Evolutionary conservation across 1,284 basidiomycete species (phyloP).

Genomic region (Leccinum griseonigrum): DNA sequence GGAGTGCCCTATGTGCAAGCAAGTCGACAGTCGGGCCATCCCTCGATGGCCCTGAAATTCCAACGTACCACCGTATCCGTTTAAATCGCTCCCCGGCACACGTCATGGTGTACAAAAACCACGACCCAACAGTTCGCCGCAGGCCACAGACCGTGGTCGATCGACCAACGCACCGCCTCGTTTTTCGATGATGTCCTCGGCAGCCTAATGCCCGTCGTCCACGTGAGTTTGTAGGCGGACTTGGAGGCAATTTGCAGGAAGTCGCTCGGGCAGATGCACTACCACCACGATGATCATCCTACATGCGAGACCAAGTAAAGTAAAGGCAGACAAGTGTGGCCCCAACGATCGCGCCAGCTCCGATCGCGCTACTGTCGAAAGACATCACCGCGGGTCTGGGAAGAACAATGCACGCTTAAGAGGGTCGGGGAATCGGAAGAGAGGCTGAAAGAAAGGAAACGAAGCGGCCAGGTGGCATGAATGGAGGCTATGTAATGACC

Average conservation of each 20-base stretch:
- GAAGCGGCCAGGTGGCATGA: background rate
- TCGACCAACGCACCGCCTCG: slow-evolving; percentile 1
- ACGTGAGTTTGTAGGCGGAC: slow-evolving; percentile 7
- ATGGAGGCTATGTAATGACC: background rate
- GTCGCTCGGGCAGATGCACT: background rate
- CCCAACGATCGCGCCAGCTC: background rate
- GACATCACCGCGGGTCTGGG: background rate
- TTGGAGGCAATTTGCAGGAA: slow-evolving; percentile 6
- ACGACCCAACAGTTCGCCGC: slow-evolving; percentile 6
- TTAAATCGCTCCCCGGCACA: slow-evolving; percentile 8
- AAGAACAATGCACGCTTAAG: background rate
- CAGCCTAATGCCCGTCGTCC: slow-evolving; percentile 5
- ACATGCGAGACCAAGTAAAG: background rate
- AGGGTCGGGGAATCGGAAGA: background rate
- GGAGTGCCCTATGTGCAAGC: slow-evolving; percentile 6
- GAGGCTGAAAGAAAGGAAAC: background rate
- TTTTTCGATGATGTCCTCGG: slow-evolving; percentile 18
- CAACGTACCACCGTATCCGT: slow-evolving; percentile 6
- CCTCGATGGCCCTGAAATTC: too few species aligned
- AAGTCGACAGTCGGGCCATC: background rate
- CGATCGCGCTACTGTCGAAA: background rate
- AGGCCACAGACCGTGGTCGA: slow-evolving; percentile 8
- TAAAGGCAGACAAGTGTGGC: background rate
- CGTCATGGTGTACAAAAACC: slow-evolving; percentile 5
- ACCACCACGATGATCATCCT: background rate